phyloP scores from a whole-genome alignment of 2,329 filamentous ascomycete genomes.

The Xylariaceae sp. region DNA sequence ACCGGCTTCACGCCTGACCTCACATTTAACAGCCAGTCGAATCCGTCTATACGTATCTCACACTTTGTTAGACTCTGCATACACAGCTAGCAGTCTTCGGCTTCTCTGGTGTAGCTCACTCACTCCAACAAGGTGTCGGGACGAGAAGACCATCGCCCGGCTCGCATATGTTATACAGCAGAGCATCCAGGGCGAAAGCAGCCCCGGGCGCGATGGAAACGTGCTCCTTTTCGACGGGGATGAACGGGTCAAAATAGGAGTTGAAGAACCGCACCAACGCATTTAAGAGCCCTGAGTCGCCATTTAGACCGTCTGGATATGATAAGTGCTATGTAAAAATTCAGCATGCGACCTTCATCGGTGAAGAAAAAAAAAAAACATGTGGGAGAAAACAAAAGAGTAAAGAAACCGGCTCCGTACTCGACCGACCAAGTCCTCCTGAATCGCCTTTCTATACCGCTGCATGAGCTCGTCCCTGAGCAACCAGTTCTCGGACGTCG shows the following conservation, averaged over 20 bases:
- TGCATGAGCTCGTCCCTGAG: slow-evolving; percentile 11
- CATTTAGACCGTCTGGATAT: slow-evolving; percentile 13
- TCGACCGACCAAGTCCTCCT: not conserved
- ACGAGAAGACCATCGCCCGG: slow-evolving; percentile 31
- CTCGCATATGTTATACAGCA: slow-evolving; percentile 33
- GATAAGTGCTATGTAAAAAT: slow-evolving; percentile 13
- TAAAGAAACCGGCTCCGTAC: not conserved
- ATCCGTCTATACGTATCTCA: slow-evolving; percentile 2
- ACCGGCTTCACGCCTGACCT: slow-evolving; percentile 4
- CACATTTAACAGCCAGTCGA: slow-evolving; percentile 11
- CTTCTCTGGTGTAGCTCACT: slow-evolving; percentile 15
- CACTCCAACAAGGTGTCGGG: slow-evolving; percentile 31
- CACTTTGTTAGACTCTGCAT: not conserved
- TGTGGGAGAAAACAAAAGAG: too few relatives aligned
- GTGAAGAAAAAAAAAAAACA: too few relatives aligned
- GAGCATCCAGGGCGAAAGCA: slow-evolving; percentile 16
- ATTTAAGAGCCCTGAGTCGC: slow-evolving; percentile 9
- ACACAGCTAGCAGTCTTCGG: not conserved
- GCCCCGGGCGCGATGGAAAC: slow-evolving; percentile 11
- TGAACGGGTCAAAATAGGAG: slow-evolving; percentile 4
- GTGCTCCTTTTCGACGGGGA: slow-evolving; percentile 2
- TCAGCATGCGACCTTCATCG: not conserved
- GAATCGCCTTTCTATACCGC: slow-evolving; percentile 8
- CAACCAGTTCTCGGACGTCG: slow-evolving; percentile 13
- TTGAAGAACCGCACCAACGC: slow-evolving; percentile 13